Percentiles rank a stretch among this genome's conserved stretches.
These are phyloP conservation scores for Ascochyta pisi DNA, from an alignment of 2,329 filamentous ascomycete genomes.

Conservation along the genomic window DNA sequence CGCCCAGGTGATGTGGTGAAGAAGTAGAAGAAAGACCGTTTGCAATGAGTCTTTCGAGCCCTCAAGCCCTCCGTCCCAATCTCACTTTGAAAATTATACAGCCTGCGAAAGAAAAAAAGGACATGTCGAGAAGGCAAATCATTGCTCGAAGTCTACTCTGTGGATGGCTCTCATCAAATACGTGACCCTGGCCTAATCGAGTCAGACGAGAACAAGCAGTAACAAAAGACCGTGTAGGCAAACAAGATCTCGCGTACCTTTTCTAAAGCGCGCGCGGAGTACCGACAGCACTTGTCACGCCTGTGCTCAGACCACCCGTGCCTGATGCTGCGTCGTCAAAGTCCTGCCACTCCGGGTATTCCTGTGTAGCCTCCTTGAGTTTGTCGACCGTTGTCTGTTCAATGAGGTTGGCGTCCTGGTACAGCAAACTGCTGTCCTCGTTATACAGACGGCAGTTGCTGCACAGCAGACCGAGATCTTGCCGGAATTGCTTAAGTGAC, in stretches of 20 bases:
- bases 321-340: conserved; percentile 61
- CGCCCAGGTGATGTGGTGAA: background rate
- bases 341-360: conserved; percentile 64
- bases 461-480: conserved; percentile 84
- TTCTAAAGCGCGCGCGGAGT: conserved; percentile 37
- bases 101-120: conserved; percentile 10
- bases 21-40: conserved; percentile 6
- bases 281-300: conserved; percentile 41
- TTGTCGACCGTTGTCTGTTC: conserved; percentile 66
- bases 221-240: background rate
- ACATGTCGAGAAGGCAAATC: conserved; percentile 29
- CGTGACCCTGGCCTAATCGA: background rate
- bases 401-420: conserved; percentile 89
- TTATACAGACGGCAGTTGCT: conserved; percentile 95
- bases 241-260: background rate
- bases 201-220: background rate
- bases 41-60: background rate
- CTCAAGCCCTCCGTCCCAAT: too few species aligned
- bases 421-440: conserved; percentile 91
- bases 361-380: conserved; percentile 61
- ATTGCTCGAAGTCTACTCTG: background rate
- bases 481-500: conserved; percentile 77
- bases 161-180: background rate
- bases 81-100: background rate
- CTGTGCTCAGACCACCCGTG: conserved; percentile 55